Percentiles rank a stretch among this genome's conserved stretches.
Conservation (phyloP, 1,284 basidiomycete species). For the Thelephora terrestris region DNA sequence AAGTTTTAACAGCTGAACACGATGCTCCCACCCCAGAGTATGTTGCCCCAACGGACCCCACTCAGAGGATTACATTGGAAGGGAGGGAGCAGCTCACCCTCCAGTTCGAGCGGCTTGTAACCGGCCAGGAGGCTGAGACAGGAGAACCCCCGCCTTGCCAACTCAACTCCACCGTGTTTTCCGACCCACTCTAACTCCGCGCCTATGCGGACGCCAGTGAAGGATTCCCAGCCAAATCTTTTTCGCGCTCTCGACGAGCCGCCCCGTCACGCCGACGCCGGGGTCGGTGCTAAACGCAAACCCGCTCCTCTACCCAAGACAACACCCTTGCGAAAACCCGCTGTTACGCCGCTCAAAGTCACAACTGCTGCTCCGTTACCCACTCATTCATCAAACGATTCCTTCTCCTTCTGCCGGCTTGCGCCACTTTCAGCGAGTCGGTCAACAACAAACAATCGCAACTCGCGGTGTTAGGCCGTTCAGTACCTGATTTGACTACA, state of each 20-base stretch:
- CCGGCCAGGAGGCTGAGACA: conserved; percentile 50
- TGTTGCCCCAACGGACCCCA: background rate
- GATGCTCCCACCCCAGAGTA: too few species aligned
- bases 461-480: too few species aligned
- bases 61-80: conserved; percentile 5
- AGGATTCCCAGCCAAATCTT: conserved; percentile 28
- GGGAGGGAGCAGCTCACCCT: conserved; percentile 12
- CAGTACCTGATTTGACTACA: too few species aligned
- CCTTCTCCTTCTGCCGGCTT: conserved; percentile 43
- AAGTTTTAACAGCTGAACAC: too few species aligned
- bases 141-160: conserved; percentile 53
- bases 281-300: conserved; percentile 53
- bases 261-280: conserved; percentile 18
- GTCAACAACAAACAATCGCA: too few species aligned
- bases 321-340: conserved; percentile 24
- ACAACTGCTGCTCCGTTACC: conserved; percentile 15
- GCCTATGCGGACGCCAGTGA: conserved; percentile 39
- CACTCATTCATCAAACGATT: conserved; percentile 12
- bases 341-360: conserved; percentile 25
- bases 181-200: conserved; percentile 28
- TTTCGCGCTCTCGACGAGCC: conserved; percentile 18
- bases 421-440: conserved; percentile 55
- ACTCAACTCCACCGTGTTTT: conserved; percentile 19
- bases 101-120: conserved; percentile 50
- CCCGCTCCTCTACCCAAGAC: conserved; percentile 41